A percentile compares a stretch with the other conserved stretches of the same genome.
Conservation (phyloP, 768 basidiomycete genomes). For the Russula dissimulans region DNA sequence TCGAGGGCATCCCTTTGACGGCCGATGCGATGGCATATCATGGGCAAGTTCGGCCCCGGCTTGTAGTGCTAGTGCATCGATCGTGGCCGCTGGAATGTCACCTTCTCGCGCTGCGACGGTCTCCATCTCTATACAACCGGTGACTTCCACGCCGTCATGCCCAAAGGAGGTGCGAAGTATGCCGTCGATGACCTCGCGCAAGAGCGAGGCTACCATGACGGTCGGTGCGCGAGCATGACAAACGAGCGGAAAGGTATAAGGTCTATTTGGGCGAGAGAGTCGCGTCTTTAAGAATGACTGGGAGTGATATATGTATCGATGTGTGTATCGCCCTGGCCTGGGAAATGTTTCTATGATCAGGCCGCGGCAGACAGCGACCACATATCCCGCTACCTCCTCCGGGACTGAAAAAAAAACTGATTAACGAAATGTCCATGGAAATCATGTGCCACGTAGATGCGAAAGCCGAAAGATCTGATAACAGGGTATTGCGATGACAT, state of each 20-base stretch:
- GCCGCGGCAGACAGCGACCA: conserved; percentile 39
- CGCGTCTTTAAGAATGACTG: conserved; percentile 45
- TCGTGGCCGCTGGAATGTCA: too few relatives aligned
- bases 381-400: conserved; percentile 39
- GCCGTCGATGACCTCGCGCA: conserved; percentile 40
- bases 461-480: conserved; percentile 62
- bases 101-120: too few relatives aligned
- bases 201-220: conserved; percentile 64
- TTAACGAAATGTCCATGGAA: background rate
- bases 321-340: conserved; percentile 66
- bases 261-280: conserved; percentile 38
- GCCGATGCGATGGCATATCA: too few relatives aligned
- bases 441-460: conserved; percentile 27
- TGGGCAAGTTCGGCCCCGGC: too few relatives aligned
- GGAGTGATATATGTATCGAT: conserved; percentile 63
- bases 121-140: conserved; percentile 68
- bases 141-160: conserved; percentile 54
- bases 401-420: conserved; percentile 34
- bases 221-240: conserved; percentile 40
- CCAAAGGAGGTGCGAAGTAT: conserved; percentile 43
- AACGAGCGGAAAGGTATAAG: conserved; percentile 45
- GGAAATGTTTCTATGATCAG: conserved; percentile 62
- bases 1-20: conserved; percentile 43
- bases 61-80: too few relatives aligned
- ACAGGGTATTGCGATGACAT: conserved; percentile 27